Evolutionary conservation across 2,329 filamentous ascomycete species (phyloP).

Genomic region (Penicillium sp.): DNA sequence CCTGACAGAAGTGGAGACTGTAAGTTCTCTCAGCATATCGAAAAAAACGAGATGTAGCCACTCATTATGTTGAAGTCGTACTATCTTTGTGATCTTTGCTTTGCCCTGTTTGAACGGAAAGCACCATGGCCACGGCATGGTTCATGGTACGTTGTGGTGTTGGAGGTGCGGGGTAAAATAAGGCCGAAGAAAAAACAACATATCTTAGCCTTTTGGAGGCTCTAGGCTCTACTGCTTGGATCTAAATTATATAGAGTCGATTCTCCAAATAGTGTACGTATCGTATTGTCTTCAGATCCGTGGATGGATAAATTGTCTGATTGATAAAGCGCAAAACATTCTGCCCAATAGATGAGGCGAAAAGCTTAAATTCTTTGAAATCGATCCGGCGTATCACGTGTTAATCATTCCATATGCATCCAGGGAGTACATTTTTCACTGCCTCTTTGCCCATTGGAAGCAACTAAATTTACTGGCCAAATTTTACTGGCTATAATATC

Average conservation of each 20-base stretch:
- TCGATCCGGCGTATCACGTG: no score
- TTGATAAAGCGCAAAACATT: no score
- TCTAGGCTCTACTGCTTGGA: not conserved
- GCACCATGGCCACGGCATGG: not conserved
- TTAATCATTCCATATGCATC: no score
- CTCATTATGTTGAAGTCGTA: not conserved
- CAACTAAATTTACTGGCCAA: not conserved
- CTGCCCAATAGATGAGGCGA: no score
- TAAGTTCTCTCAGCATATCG: not conserved
- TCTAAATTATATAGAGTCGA: not conserved
- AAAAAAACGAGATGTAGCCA: not conserved
- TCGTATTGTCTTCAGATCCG: no score
- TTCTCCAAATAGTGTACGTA: no score
- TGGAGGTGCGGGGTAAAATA: not conserved
- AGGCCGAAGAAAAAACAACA: not conserved
- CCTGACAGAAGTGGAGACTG: not conserved
- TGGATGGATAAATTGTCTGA: no score
- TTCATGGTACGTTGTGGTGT: not conserved
- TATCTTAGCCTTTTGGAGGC: not conserved
- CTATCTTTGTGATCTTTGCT: not conserved
- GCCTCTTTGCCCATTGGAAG: no score
- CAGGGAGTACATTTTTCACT: no score
- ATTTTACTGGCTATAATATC: not conserved
- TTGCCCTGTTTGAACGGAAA: not conserved
- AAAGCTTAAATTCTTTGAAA: no score